Conservation (phyloP, 2,329 filamentous ascomycete genomes). For the Ophiostoma montium region DNA sequence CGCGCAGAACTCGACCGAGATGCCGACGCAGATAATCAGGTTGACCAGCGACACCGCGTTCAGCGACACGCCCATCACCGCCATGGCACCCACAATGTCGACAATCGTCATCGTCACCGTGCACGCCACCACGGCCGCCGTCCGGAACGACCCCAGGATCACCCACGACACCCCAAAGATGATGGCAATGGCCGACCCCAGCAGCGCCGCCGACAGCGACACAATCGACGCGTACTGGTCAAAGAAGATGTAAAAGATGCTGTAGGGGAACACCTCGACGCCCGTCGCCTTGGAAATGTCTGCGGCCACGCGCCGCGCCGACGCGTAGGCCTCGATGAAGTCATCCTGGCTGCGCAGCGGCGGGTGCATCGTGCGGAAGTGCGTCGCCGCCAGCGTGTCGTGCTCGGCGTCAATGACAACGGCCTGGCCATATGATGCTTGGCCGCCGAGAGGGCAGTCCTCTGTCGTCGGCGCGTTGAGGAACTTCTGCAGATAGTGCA, state of each 20-base stretch:
- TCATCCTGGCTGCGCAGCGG: conserved; percentile 78
- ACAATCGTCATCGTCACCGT: conserved; percentile 89
- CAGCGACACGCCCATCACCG: conserved; percentile 70
- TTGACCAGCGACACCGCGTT: conserved; percentile 96
- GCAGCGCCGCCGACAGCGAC: conserved; percentile 59
- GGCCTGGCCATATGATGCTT: conserved; percentile 74
- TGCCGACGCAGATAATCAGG: conserved; percentile 91
- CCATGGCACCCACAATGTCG: conserved; percentile 93
- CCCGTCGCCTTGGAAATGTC: conserved; percentile 59
- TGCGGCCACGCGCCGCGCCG: conserved; percentile 74
- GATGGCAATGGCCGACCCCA: conserved; percentile 71
- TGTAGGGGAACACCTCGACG: conserved; percentile 87
- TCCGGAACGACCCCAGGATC: conserved; percentile 71
- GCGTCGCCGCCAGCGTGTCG: conserved; percentile 60
- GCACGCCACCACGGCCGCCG: conserved; percentile 66
- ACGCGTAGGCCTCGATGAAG: conserved; percentile 81
- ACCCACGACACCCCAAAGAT: conserved; percentile 70
- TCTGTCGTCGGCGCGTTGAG: conserved; percentile 65
- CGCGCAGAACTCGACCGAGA: conserved; percentile 92
- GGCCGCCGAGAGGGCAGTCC: conserved; percentile 75
- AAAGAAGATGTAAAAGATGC: conserved; percentile 97
- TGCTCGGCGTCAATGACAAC: conserved; percentile 60
- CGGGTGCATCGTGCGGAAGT: conserved; percentile 85
- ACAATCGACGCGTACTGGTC: conserved; percentile 89
- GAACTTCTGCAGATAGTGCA: conserved; percentile 75